A percentile compares a stretch with the other conserved stretches of the same genome.
Evolutionary conservation across 2,329 filamentous ascomycete genomes (phyloP).

Genomic region (Lasiodiplodia gonubiensis): DNA sequence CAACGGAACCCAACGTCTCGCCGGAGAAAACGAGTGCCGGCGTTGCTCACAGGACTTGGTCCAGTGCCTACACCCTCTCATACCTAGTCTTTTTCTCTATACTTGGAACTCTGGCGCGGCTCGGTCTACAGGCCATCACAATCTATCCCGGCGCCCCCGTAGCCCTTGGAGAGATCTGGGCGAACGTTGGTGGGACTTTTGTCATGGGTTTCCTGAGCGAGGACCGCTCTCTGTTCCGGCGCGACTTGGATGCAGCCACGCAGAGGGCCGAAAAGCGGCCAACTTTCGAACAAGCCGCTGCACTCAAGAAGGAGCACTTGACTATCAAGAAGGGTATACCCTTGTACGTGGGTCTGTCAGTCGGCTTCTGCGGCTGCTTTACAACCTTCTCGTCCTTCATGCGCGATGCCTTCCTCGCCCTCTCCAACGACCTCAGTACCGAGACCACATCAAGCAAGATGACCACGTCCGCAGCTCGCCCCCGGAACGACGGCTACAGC

Average conservation of each 20-base stretch:
- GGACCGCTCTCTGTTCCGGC: conserved; percentile 72
- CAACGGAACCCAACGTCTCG: not conserved
- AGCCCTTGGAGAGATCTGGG: conserved; percentile 78
- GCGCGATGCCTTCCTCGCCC: conserved; percentile 76
- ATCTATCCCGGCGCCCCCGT: conserved; percentile 76
- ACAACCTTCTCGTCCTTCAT: conserved; percentile 90
- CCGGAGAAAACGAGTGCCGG: too few species aligned
- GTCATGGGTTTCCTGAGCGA: conserved; percentile 86
- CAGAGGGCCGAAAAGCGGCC: not conserved
- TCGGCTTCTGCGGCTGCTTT: conserved; percentile 86
- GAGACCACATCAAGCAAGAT: conserved; percentile 49
- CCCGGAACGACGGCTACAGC: conserved; percentile 66
- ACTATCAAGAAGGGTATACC: conserved; percentile 83
- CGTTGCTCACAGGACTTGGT: too few species aligned
- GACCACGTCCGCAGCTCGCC: conserved; percentile 35
- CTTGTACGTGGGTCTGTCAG: conserved; percentile 83
- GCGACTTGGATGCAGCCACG: conserved; percentile 45
- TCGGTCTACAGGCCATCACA: conserved; percentile 80
- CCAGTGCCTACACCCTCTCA: conserved; percentile 66
- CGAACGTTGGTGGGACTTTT: conserved; percentile 81
- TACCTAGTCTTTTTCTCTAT: conserved; percentile 87
- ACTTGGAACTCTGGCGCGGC: conserved; percentile 79
- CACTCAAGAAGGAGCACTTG: conserved; percentile 35
- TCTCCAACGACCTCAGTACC: conserved; percentile 72
- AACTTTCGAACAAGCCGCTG: not conserved